Evolutionary conservation across 306 rosid species (phyloP).

Genomic region (peach (Prunus persica)): Prunus_persica_NCBIv2 NC_034010.1:13647001-13647500

Average conservation of each 20-base stretch:
- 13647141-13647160: no score
- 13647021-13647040: background rate
- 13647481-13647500: no score
- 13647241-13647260: background rate
- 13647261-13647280: background rate
- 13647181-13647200: no score
- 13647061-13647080: constrained; percentile 15
- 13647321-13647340: background rate
- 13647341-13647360: no score
- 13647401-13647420: no score
- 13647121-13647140: constrained; percentile 1
- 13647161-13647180: no score
- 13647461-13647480: no score
- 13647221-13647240: background rate
- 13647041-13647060: constrained; percentile 39
- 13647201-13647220: no score
- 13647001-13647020: constrained; percentile 25
- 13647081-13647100: constrained; percentile 12
- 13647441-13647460: no score
- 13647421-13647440: no score
- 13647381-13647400: no score
- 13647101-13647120: background rate
- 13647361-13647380: no score
- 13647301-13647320: background rate
- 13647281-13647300: background rate